Conservation (phyloP, 83 land plant genomes). For the Diphasiastrum complanatum region DNA sequence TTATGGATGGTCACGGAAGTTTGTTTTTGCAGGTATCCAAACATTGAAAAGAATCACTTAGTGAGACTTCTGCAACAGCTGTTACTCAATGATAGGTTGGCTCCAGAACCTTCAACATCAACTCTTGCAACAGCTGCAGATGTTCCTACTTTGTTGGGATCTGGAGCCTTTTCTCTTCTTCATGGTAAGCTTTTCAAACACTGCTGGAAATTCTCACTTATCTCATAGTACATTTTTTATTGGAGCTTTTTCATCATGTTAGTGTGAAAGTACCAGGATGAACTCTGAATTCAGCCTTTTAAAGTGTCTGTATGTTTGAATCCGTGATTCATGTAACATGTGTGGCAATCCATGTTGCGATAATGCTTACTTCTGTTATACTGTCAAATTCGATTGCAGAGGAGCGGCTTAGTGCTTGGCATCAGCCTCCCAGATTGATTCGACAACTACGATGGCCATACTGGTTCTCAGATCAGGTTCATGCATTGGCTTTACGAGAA, state of each 20-base stretch:
- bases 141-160: constrained; percentile 80
- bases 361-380: no score
- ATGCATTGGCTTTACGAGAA: constrained; percentile 71
- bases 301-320: no score
- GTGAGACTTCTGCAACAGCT: constrained; percentile 74
- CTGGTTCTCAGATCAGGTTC: constrained; percentile 82
- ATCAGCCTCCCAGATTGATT: constrained; percentile 26
- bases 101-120: constrained; percentile 34
- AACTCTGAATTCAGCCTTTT: no score
- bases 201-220: no score
- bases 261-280: no score
- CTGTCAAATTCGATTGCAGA: constrained; percentile 42
- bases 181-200: constrained; percentile 42
- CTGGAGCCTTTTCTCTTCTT: constrained; percentile 75
- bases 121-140: constrained; percentile 62
- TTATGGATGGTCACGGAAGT: not conserved
- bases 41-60: constrained; percentile 65
- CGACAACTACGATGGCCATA: constrained; percentile 82
- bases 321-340: no score
- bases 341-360: no score
- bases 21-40: constrained; percentile 54
- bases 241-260: not conserved
- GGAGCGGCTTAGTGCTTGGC: constrained; percentile 33
- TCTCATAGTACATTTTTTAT: constrained; percentile 3
- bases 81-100: constrained; percentile 32